Evolutionary conservation across 1,139 yeast species (phyloP), one percentile per base, ranked within the genome.

Genomic region (Saccharomyces hybrid): DNA sequence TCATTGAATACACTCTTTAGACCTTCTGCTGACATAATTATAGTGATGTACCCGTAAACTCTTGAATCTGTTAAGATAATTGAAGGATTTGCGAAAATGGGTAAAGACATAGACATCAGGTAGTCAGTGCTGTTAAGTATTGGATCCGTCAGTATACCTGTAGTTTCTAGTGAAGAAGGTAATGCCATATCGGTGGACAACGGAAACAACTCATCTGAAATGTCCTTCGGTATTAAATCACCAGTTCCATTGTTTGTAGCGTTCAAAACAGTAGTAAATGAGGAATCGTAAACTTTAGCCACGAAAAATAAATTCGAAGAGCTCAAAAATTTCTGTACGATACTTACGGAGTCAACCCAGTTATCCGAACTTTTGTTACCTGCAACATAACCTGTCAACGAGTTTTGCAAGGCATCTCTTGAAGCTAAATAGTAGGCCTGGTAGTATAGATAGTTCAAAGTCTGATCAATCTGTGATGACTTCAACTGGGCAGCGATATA

Each of bases 401-500:
- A 84, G 28, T 70, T 64, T 58, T 83, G 84, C 8, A 89, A 69
- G 1, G 82, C 70, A 58, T 83, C 87, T 59, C 84, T 77, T 1
- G 81, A 75, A 2, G 89, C 74, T n/a, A 89, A 72, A 77, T 88
- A 84, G 57, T 79, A 78, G 2, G 84, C 79, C 67, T 88, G 96
- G 67, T 84, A 87, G 65, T 82, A 85, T 26, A 83, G 72, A 56
- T 76, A 78, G 59, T 79, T 79, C 57, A 88, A 72, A 42, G 82
- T 79, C 70, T 88, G 96, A 54, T 78, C 78, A 12, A 89, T 76
- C 68, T 90, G 96, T 0, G 93, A 80, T 0, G 93, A 81, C 68
- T 88, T 89, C 55, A 90, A 74, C 66, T 86, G 87, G 7, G 96
- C 86, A 14, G 89, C 86, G 51, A 88, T 88, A 64, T 80, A 81